Conservation (phyloP, 192 early-diverging fungal genomes). For the Backusella liffmaniae region DNA sequence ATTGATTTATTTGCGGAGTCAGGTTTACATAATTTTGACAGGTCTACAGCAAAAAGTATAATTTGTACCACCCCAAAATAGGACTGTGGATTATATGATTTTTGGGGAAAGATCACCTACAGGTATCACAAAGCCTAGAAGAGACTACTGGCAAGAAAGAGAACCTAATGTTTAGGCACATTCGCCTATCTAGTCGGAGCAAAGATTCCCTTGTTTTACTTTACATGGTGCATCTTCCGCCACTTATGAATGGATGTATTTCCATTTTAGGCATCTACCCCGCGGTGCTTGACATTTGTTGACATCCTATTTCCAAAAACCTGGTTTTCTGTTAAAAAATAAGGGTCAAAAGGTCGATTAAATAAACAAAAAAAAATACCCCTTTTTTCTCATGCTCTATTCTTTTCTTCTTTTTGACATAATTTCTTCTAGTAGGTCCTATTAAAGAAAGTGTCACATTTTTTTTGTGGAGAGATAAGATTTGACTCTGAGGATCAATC, state of each 20-base stretch:
- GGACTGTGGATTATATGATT: background rate
- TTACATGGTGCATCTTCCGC: background rate
- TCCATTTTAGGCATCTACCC: background rate
- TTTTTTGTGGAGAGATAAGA: background rate
- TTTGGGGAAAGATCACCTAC: background rate
- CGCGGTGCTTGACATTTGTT: background rate
- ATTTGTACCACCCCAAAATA: background rate
- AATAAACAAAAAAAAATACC: background rate
- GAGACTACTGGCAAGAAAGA: background rate
- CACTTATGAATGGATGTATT: background rate
- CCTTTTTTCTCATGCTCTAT: background rate
- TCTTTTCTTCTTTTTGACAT: background rate
- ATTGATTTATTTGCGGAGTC: background rate
- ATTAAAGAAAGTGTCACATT: background rate
- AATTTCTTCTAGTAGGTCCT: background rate
- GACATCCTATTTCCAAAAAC: background rate
- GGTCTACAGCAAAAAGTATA: background rate
- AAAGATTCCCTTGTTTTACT: background rate
- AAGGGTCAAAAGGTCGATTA: background rate
- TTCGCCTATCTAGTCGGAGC: background rate
- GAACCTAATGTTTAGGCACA: background rate
- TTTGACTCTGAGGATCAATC: background rate
- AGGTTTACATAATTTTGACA: conserved; percentile 6
- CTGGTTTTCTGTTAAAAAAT: background rate
- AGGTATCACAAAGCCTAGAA: background rate